A percentile compares a stretch with the other conserved stretches of the same genome.
phyloP scores from a whole-genome alignment of 805 yeast species.

The Yamadazyma phyllophila region DNA sequence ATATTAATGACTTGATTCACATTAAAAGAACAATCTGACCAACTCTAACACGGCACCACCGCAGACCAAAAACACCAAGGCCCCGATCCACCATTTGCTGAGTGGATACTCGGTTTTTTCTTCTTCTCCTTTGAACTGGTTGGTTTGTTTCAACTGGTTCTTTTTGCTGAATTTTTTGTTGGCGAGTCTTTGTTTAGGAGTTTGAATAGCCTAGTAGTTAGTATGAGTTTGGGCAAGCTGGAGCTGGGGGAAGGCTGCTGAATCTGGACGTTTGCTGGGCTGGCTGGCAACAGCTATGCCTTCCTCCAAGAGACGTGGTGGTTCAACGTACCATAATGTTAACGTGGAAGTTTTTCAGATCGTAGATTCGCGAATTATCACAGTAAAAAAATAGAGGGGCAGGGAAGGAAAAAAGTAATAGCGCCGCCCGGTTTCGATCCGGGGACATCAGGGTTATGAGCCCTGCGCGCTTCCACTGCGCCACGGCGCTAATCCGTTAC shows the following conservation, averaged over 20 bases:
- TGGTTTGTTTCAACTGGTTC: constrained; percentile 64
- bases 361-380: neutral
- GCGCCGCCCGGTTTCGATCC: constrained; percentile 97
- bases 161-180: constrained; percentile 77
- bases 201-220: constrained; percentile 59
- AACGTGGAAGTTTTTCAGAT: constrained; percentile 2
- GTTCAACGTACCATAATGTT: constrained; percentile 3
- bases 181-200: constrained; percentile 86
- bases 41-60: constrained; percentile 84
- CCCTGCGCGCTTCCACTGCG: constrained; percentile 99
- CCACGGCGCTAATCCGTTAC: constrained; percentile 70
- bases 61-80: constrained; percentile 62
- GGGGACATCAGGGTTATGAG: constrained; percentile 98
- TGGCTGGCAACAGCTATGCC: too few species aligned
- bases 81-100: constrained; percentile 61
- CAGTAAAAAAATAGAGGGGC: neutral
- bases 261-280: too few species aligned
- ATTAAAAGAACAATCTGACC: constrained; percentile 29
- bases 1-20: neutral
- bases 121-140: constrained; percentile 55
- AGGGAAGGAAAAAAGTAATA: constrained; percentile 46
- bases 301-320: neutral
- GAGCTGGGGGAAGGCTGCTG: too few species aligned
- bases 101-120: constrained; percentile 48
- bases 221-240: too few species aligned